Conservation (phyloP, 768 basidiomycete genomes). For the Lepiota subincarnata region DNA sequence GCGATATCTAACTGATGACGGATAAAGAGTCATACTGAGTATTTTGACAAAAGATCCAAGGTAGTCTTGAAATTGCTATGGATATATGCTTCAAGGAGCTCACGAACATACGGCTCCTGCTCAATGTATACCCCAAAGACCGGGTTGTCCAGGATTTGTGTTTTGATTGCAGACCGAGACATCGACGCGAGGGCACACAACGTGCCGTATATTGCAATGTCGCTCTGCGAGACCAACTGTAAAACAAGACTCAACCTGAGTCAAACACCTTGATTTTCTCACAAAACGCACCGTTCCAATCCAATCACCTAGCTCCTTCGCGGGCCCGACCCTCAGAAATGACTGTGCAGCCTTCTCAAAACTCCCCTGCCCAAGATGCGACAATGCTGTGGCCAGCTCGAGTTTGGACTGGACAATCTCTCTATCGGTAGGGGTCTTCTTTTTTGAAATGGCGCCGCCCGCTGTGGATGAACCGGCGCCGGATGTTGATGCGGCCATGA, state of each 20-base stretch:
- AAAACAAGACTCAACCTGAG: neutral
- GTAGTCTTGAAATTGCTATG: conserved; percentile 82
- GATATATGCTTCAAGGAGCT: conserved; percentile 83
- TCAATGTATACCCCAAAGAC: conserved; percentile 76
- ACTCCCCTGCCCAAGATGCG: conserved; percentile 62
- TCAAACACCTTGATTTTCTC: neutral
- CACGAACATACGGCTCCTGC: conserved; percentile 81
- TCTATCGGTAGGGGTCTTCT: conserved; percentile 53
- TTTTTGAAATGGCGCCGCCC: conserved; percentile 20
- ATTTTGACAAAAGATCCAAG: conserved; percentile 65
- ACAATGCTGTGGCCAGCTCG: conserved; percentile 75
- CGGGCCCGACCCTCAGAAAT: conserved; percentile 65
- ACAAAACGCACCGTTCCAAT: conserved; percentile 50
- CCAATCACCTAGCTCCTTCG: conserved; percentile 75
- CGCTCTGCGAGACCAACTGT: conserved; percentile 73
- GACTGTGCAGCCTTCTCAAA: conserved; percentile 79
- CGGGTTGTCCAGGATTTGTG: conserved; percentile 62
- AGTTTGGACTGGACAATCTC: conserved; percentile 74
- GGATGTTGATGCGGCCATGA: conserved; percentile 6
- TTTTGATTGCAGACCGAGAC: conserved; percentile 64
- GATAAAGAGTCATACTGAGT: conserved; percentile 50
- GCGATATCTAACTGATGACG: neutral
- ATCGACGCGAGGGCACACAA: conserved; percentile 81
- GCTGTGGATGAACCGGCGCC: conserved; percentile 18
- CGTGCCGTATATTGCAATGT: conserved; percentile 84